Percentiles rank a stretch among this genome's conserved stretches.
phyloP scores from a whole-genome alignment of 331 rosid species.

The Phaseolus coccineus region DNA sequence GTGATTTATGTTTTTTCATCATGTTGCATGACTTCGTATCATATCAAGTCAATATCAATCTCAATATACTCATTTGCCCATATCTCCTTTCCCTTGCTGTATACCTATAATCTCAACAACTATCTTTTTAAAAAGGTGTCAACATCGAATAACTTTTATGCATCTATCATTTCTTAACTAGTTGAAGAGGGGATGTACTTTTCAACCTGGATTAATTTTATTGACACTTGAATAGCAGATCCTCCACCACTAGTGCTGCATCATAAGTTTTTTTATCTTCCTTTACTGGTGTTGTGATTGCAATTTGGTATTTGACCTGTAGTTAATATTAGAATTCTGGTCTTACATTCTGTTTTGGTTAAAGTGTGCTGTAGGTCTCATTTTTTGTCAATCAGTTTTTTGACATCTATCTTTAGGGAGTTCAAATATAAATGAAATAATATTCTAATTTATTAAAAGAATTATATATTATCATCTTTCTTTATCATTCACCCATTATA shows the following conservation, averaged over 20 bases:
- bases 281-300: constrained; percentile 18
- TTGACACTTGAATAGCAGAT: constrained; percentile 5
- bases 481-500: background rate
- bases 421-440: background rate
- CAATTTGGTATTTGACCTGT: background rate
- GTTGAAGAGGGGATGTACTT: background rate
- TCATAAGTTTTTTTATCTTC: background rate
- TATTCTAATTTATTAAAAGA: too few relatives aligned
- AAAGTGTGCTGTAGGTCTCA: background rate
- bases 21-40: background rate
- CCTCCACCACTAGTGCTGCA: background rate
- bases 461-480: too few relatives aligned
- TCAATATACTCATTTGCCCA: background rate
- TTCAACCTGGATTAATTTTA: constrained; percentile 11
- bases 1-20: background rate
- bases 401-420: background rate
- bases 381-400: background rate
- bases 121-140: background rate
- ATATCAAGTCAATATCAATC: constrained; percentile 4
- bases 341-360: background rate
- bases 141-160: background rate
- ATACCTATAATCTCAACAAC: background rate
- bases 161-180: constrained; percentile 2
- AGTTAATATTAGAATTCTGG: background rate
- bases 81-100: background rate